Conservation (phyloP, 2,329 filamentous ascomycete species). For the Orbilia oligospora region DNA sequence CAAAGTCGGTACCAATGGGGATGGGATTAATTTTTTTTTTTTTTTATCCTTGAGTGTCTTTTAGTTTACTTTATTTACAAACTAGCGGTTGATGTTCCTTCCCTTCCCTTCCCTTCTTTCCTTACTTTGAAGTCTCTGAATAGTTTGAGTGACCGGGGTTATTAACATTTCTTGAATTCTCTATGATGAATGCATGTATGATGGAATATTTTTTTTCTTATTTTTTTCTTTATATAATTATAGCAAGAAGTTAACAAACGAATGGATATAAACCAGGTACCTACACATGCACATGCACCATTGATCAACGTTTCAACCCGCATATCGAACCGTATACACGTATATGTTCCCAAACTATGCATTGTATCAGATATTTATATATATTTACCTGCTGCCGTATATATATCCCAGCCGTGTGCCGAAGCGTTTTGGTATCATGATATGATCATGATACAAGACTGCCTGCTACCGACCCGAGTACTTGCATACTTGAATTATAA, state of each 20-base stretch:
- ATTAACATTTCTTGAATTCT: not conserved
- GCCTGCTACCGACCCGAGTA: too few species aligned
- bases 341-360: not conserved
- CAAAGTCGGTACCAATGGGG: not conserved
- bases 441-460: too few species aligned
- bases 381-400: not conserved
- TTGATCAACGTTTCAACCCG: too few species aligned
- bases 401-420: too few species aligned
- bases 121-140: not conserved
- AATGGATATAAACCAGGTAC: constrained; percentile 30
- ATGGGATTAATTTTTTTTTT: not conserved
- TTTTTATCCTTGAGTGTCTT: not conserved
- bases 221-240: constrained; percentile 4
- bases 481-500: not conserved
- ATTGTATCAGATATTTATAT: not conserved
- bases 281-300: too few species aligned
- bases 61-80: constrained; percentile 3
- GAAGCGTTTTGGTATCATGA: too few species aligned
- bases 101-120: constrained; percentile 15
- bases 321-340: not conserved
- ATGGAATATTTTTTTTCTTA: constrained; percentile 21
- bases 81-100: constrained; percentile 8
- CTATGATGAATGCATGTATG: constrained; percentile 41
- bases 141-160: not conserved
- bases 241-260: constrained; percentile 14